phyloP scores from a whole-genome alignment of 345 rosid genomes.

The thale cress (Arabidopsis thaliana) region TAIR10.1 NC_003070.9:26835001-26835500 shows the following conservation, averaged over 20 bases:
- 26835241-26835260: too few relatives aligned
- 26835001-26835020: slow-evolving; percentile 26
- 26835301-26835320: too few relatives aligned
- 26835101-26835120: not conserved
- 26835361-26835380: not conserved
- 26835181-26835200: not conserved
- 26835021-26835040: slow-evolving; percentile 37
- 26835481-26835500: not conserved
- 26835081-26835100: not conserved
- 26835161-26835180: too few relatives aligned
- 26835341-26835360: not conserved
- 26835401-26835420: not conserved
- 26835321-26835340: too few relatives aligned
- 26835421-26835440: not conserved
- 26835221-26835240: too few relatives aligned
- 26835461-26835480: not conserved
- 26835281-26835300: too few relatives aligned
- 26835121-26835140: not conserved
- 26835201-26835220: too few relatives aligned
- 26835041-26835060: not conserved
- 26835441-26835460: not conserved
- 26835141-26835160: not conserved
- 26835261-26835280: too few relatives aligned
- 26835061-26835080: slow-evolving; percentile 16
- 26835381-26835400: not conserved